Conservation (phyloP, 2,329 filamentous ascomycete genomes). For the Pseudodiploospora longispora region DNA sequence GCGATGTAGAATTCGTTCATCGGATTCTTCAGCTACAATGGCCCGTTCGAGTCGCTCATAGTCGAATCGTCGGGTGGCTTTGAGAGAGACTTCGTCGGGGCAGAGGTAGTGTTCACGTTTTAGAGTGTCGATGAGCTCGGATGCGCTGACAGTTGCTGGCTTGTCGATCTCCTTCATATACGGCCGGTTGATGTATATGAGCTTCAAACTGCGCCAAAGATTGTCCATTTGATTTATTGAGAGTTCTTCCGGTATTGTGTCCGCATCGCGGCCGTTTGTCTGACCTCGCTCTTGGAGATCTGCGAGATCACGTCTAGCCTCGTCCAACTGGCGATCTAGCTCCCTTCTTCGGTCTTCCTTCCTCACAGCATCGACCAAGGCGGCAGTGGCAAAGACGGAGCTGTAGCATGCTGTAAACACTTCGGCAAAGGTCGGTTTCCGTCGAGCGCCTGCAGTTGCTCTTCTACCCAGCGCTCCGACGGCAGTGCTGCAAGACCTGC, state of each 20-base stretch:
- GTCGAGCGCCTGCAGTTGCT: slow-evolving; percentile 39
- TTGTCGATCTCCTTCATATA: slow-evolving; percentile 28
- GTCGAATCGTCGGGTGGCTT: slow-evolving; percentile 15
- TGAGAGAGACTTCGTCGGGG: slow-evolving; percentile 14
- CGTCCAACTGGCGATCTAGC: slow-evolving; percentile 53
- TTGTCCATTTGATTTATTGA: slow-evolving; percentile 21
- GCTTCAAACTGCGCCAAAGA: slow-evolving; percentile 23
- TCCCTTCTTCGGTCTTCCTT: slow-evolving; percentile 52
- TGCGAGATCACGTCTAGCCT: slow-evolving; percentile 41
- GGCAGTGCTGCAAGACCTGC: slow-evolving; percentile 50
- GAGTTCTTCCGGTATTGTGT: slow-evolving; percentile 11
- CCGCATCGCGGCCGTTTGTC: slow-evolving; percentile 5
- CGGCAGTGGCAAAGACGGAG: slow-evolving; percentile 56
- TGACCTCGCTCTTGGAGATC: slow-evolving; percentile 27
- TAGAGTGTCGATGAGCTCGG: slow-evolving; percentile 18
- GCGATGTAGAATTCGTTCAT: slow-evolving; percentile 13
- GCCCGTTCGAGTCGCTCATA: slow-evolving; percentile 23
- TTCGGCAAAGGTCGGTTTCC: slow-evolving; percentile 43
- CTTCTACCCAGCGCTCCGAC: slow-evolving; percentile 41
- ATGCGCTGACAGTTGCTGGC: slow-evolving; percentile 19
- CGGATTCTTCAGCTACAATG: slow-evolving; percentile 20
- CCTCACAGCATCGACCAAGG: slow-evolving; percentile 50
- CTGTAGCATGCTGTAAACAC: slow-evolving; percentile 61
- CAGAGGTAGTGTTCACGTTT: slow-evolving; percentile 22
- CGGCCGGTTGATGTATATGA: slow-evolving; percentile 22